Base-by-base conservation (phyloP, 495 filamentous ascomycete genomes). In the Penicillium alfredii region DNA sequence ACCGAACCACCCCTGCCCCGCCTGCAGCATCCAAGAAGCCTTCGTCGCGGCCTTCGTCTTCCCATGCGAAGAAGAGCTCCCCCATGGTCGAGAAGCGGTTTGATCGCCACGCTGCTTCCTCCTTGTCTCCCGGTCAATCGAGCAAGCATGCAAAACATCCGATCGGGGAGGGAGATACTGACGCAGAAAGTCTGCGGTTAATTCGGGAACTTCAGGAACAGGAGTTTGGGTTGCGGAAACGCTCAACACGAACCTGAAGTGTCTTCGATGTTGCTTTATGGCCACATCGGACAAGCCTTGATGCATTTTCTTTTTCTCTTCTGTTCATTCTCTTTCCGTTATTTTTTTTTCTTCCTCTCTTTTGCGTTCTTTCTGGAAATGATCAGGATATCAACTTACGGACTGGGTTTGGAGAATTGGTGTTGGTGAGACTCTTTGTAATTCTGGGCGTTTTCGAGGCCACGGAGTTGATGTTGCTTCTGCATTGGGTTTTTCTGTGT, bases 171-270 rank as follows among this genome's bases (percentile, higher is more conserved):
- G 55, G 47, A 10, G 63, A 63, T 18, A 60, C 68, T 22, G 73
- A 77, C 50, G 63, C 66, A 14, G 68, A 72, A 46, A 78, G 72
- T 45, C 38, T 77, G 38, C 69, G 64, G 25, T 44, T 81, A 15
- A 78, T 78, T 37, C 67, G 69, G 40, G 65, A 74, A 54, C 44
- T 82, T 28, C 73, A 76, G 50, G 73, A 74, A 45, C 66, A 76
- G 40, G 77, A 79, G 30, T 73, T 73, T 42, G 73, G 77, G 6
- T 54, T 82, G 40, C 61, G 78, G 35, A 67, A 71, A 48, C 64
- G 73, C 23, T 25, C 23, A n/a, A 25, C 23, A n/a, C 23, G 23
- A 25, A 4, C 11, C 23, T 25, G n/a, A 25, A n/a, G 2, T 25
- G 8, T 25, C 23, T 25, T 8, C 23, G 11, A 25, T 25, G 23